Evolutionary conservation across 352 stramenopile genomes (phyloP).

Genomic region (Globisporangium sylvaticum): DNA sequence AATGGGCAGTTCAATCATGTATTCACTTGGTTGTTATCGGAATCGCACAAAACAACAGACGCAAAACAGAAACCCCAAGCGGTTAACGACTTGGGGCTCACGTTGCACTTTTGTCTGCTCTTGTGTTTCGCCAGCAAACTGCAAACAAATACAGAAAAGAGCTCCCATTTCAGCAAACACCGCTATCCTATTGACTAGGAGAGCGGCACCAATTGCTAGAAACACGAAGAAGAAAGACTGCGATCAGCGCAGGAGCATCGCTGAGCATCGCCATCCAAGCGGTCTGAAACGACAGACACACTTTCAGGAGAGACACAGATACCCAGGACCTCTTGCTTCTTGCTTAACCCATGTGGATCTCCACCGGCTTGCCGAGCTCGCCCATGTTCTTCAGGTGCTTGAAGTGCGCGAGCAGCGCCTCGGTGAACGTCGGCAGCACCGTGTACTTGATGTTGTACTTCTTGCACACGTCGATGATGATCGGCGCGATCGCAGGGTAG

Average conservation of each 20-base stretch:
- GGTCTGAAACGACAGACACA: not conserved
- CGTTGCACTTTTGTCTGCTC: not conserved
- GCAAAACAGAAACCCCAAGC: not conserved
- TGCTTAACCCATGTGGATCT: conserved; percentile 86
- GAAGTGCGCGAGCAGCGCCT: conserved; percentile 82
- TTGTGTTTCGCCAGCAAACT: not conserved
- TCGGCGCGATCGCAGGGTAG: conserved; percentile 90
- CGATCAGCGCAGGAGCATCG: not conserved
- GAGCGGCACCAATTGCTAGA: not conserved
- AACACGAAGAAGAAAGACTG: not conserved
- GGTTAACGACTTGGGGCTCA: not conserved
- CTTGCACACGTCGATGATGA: conserved; percentile 91
- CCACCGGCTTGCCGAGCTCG: conserved; percentile 65
- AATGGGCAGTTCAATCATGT: not conserved
- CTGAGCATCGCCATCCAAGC: not conserved
- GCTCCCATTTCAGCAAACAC: not conserved
- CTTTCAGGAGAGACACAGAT: not conserved
- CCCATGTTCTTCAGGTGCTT: conserved; percentile 90
- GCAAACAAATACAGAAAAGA: not conserved
- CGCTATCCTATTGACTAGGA: not conserved
- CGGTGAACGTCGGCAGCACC: conserved; percentile 78
- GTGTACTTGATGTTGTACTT: conserved; percentile 93
- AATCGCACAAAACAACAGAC: not conserved
- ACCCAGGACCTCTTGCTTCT: not conserved
- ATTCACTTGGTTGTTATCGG: not conserved